Conservation (phyloP, 2,329 filamentous ascomycete species). For the Ploettnerulaceae sp. region DNA sequence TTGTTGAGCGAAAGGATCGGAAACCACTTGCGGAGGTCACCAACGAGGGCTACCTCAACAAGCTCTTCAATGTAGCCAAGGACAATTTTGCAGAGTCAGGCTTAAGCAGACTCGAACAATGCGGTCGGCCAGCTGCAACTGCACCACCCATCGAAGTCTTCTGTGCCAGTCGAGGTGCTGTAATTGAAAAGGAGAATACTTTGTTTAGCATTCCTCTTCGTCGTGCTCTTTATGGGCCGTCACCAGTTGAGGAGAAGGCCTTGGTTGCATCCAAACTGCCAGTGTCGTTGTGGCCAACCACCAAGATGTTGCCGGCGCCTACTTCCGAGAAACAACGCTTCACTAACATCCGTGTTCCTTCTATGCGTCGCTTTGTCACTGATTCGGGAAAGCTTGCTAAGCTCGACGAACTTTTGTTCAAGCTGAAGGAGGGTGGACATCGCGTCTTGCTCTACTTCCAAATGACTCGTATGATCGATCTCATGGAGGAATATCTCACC, state of each 20-base stretch:
- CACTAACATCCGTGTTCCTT: conserved; percentile 87
- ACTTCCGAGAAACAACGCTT: conserved; percentile 78
- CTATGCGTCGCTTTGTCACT: conserved; percentile 95
- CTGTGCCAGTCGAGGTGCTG: conserved; percentile 62
- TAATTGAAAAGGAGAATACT: conserved; percentile 62
- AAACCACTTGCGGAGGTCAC: conserved; percentile 65
- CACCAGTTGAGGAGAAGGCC: conserved; percentile 61
- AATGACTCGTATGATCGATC: conserved; percentile 99
- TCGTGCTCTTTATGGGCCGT: conserved; percentile 65
- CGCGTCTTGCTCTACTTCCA: conserved; percentile 98
- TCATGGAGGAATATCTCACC: conserved; percentile 98
- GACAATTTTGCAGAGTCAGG: conserved; percentile 63
- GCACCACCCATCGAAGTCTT: conserved; percentile 82
- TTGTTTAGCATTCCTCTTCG: conserved; percentile 78
- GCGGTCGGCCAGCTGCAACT: conserved; percentile 69
- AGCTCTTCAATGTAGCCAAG: conserved; percentile 74
- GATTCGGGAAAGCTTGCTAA: conserved; percentile 95
- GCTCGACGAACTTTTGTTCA: conserved; percentile 78
- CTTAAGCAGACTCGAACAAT: conserved; percentile 73
- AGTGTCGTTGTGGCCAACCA: conserved; percentile 56
- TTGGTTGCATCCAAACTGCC: conserved; percentile 71
- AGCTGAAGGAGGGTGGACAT: conserved; percentile 87
- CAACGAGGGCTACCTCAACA: conserved; percentile 64
- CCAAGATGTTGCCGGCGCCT: conserved; percentile 67
- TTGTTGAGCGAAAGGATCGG: conserved; percentile 64